Conservation (phyloP, 495 filamentous ascomycete species). For the Lentithecium fluviatile region DNA sequence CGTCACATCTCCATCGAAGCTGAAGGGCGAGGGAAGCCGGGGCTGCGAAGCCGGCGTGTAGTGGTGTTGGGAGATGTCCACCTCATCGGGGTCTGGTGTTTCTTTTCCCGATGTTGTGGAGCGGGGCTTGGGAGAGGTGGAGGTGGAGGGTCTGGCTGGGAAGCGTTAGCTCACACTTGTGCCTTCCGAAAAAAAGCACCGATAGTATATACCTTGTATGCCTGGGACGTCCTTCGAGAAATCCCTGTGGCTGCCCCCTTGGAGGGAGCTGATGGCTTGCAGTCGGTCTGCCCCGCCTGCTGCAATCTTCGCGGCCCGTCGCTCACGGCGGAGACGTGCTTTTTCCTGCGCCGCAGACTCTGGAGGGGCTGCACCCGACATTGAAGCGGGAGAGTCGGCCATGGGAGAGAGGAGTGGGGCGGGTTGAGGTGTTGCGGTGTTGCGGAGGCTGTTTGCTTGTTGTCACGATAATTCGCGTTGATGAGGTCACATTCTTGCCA, state of each 20-base stretch:
- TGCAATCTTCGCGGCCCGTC: slow-evolving; percentile 85
- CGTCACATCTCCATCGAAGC: slow-evolving; percentile 32
- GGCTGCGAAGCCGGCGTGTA: slow-evolving; percentile 43
- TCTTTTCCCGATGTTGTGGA: slow-evolving; percentile 10
- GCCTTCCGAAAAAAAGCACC: not conserved
- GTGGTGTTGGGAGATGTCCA: slow-evolving; percentile 68
- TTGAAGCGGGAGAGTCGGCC: slow-evolving; percentile 26
- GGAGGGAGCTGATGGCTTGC: slow-evolving; percentile 68
- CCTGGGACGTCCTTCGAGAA: slow-evolving; percentile 33
- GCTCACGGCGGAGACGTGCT: slow-evolving; percentile 82
- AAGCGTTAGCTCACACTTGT: not conserved
- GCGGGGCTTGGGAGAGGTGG: slow-evolving; percentile 12
- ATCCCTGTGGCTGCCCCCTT: slow-evolving; percentile 20
- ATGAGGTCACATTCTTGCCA: not conserved
- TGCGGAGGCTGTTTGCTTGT: not conserved
- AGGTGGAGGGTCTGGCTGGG: slow-evolving; percentile 7
- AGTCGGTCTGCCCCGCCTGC: slow-evolving; percentile 76
- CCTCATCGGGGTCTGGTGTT: slow-evolving; percentile 65
- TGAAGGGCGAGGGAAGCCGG: slow-evolving; percentile 28
- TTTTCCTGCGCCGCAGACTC: slow-evolving; percentile 63
- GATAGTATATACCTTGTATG: not conserved
- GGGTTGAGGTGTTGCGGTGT: not conserved
- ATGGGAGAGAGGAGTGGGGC: slow-evolving; percentile 9
- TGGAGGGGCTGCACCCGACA: slow-evolving; percentile 22
- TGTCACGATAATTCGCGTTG: not conserved